Evolutionary conservation across 805 yeast species (phyloP), one percentile per base, ranked within the genome.

Genomic region (Wickerhamiella kurtzmanii): DNA sequence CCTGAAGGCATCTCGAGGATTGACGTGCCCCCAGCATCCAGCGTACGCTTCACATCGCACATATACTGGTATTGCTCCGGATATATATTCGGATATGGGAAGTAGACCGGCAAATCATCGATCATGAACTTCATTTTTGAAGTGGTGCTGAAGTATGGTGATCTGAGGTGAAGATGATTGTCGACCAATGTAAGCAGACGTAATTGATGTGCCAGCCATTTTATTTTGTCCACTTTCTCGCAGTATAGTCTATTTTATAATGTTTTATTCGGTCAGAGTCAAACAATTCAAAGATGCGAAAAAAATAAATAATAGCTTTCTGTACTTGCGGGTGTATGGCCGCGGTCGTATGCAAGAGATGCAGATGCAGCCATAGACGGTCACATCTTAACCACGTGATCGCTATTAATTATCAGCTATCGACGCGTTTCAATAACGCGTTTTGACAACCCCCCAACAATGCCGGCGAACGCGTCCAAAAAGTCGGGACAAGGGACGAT

Each of bases 1-100:
- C 99, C 99, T 4, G 99, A 92, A 55, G 99, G 99, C 99, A 92
- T 92, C 67, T 92, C 99, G 59, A 92, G 65, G 46, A 92, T 87
- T 65, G 96, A 83, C 61, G 88, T 88, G 11, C 98, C 98, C 1
- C 96, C 97, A 1, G 82, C 95, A 69, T 92, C 99, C 45, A 92
- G 65, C 0, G 96, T 83, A 60, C 80, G 78, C 67, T 92, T 92
- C 54, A 92, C 82, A 63, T 89, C 97, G 52, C 92, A 77, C 98
- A 92, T 92, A 65, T 92, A 92, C 32, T 88, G 92, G 71, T 92
- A 92, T 63, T 92, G 99, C 66, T 92, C 99, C 2, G 98, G 99
- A 62, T 92, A 92, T 47, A 92, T 89, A 59, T 85, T 75, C 2
- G 97, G 97, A 63, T 92, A 92, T 15, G 99, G 99, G 63, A 92